Percentiles rank a stretch among this genome's conserved stretches.
phyloP scores from a whole-genome alignment of 2,329 filamentous ascomycete species.

The Alternaria atra region DNA sequence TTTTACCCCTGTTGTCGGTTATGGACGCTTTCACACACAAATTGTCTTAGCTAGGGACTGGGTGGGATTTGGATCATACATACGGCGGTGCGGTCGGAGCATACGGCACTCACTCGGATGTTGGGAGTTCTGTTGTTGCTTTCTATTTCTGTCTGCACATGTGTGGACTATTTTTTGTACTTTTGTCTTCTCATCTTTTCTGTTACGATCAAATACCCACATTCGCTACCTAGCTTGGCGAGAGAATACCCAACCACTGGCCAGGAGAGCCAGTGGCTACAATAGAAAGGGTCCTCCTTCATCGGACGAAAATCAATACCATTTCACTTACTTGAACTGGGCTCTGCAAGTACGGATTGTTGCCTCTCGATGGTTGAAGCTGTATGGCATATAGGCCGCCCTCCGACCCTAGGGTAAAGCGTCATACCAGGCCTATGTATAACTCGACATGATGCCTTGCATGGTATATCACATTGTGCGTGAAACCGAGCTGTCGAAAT shows the following conservation, averaged over 20 bases:
- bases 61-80: conserved; percentile 33
- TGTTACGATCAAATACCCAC: conserved; percentile 33
- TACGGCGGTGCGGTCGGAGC: conserved; percentile 31
- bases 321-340: background rate
- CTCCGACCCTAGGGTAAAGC: background rate
- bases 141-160: conserved; percentile 14
- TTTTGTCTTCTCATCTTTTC: conserved; percentile 11
- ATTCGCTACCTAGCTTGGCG: conserved; percentile 37
- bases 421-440: background rate
- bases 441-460: background rate
- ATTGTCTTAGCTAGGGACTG: conserved; percentile 44
- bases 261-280: conserved; percentile 32
- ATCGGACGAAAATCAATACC: conserved; percentile 47
- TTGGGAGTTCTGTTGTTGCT: conserved; percentile 15
- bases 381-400: background rate
- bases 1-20: conserved; percentile 40
- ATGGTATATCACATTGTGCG: background rate
- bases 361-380: background rate
- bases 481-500: conserved; percentile 16
- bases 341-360: background rate
- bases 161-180: conserved; percentile 21
- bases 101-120: conserved; percentile 22
- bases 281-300: conserved; percentile 50
- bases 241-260: conserved; percentile 31
- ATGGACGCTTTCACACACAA: conserved; percentile 39